Percentiles rank a stretch among this genome's conserved stretches.
phyloP scores from a whole-genome alignment of 1,284 basidiomycete species.

The Cystobasidiaceae sp. region DNA sequence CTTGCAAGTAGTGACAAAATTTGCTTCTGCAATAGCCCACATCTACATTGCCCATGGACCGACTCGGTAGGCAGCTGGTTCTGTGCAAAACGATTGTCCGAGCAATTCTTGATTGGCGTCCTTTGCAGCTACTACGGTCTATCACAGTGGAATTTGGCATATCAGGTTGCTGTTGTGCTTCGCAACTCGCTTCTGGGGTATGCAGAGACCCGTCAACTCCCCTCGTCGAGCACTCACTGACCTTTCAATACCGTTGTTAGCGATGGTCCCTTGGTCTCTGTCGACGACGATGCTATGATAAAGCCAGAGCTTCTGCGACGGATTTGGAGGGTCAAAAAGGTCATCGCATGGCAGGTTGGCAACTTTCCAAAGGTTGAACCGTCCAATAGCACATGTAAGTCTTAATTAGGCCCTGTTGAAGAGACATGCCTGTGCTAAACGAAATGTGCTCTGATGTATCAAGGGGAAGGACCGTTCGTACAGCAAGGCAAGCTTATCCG shows the following conservation, averaged over 20 bases:
- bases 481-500: conserved; percentile 6
- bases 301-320: conserved; percentile 13
- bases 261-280: conserved; percentile 12
- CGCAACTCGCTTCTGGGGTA: conserved; percentile 1
- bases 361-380: background rate
- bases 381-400: conserved; percentile 5
- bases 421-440: background rate
- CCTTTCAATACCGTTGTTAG: background rate
- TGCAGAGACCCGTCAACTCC: background rate
- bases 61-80: background rate
- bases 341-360: conserved; percentile 24
- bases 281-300: conserved; percentile 22
- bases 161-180: background rate
- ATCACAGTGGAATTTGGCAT: conserved; percentile 19
- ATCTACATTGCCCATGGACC: conserved; percentile 23
- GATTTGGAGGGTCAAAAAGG: conserved; percentile 18
- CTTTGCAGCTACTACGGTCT: background rate
- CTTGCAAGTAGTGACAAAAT: too few species aligned
- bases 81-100: background rate
- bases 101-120: background rate
- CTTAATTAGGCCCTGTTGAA: background rate
- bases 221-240: background rate
- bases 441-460: background rate
- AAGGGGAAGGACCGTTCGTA: conserved; percentile 20
- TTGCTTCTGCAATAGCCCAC: background rate